Base-by-base conservation (phyloP, 83 land plant species). In the Picea engelmannii region DNA sequence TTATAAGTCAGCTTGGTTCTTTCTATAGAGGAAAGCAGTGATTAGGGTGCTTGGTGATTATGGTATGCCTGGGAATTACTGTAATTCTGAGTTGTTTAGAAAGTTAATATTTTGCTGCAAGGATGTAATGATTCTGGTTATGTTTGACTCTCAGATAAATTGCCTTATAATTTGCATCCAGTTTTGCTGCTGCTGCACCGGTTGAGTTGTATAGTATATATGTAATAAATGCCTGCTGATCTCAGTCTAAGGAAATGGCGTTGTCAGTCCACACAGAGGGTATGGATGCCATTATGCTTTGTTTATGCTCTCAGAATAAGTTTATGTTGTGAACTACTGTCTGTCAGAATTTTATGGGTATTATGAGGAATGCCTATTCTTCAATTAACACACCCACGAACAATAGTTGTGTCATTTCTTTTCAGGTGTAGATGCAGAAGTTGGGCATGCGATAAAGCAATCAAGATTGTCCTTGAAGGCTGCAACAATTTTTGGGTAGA, bases 121-220 rank as follows among this genome's bases (percentile, higher is more conserved):
- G 59, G 59, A 55, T 55, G 59, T 13, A 55, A 55, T 55, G 59
- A 27, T 38, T 61, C 55, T 77, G 74, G 23, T 66, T 20, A 44
- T 20, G 6, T 25, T 80, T 75, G 15, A 20, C 23, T 44, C 58
- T 66, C 31, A 70, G 61, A 42, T 70, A 81, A 31, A 25, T 31
- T 20, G 49, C 47, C 23, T 52, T 64, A 76, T 66, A 78, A 21
- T 52, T 44, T n/a, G 80, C 76, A 59, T 64, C 38, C 44, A 27
- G 70, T 17, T 25, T 62, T 18, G 65, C 80, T 58, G 80, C 80
- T 62, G 20, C 40, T 60, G 27, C 31, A 8, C 66, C 4, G 35
- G 40, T 16, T 78, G 63, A 78, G 63, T 78, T 58, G 61, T 60
- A 78, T 58, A 58, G 13, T 78, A 55, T 60, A 20, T 78, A 60